Conservation (phyloP, 306 rosid species). For the Cucumis hystrix region DNA sequence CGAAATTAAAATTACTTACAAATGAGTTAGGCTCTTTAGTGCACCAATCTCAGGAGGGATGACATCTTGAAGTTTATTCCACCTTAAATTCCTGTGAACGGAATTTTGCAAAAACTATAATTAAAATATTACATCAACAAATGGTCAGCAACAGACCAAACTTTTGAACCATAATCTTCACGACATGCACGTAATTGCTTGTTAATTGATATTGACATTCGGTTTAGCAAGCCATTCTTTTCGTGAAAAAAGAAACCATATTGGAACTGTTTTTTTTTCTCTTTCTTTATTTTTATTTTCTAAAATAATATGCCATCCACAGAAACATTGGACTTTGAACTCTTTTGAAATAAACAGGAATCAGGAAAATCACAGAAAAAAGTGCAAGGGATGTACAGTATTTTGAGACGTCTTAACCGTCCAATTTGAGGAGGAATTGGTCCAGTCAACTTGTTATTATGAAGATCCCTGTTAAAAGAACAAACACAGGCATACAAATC, state of each 20-base stretch:
- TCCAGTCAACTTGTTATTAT: slow-evolving; percentile 94
- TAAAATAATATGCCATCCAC: neutral
- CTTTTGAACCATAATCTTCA: neutral
- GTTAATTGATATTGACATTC: neutral
- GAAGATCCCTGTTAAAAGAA: slow-evolving; percentile 65
- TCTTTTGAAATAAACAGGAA: neutral
- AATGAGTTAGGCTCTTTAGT: slow-evolving; percentile 86
- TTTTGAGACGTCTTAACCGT: slow-evolving; percentile 84
- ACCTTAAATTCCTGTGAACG: slow-evolving; percentile 70
- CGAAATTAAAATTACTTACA: slow-evolving; percentile 45
- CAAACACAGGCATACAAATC: neutral
- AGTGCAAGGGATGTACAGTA: slow-evolving; percentile 41
- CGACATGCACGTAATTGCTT: neutral
- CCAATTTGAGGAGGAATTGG: slow-evolving; percentile 98
- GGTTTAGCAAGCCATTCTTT: neutral
- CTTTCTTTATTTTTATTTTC: no score
- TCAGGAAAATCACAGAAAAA: neutral
- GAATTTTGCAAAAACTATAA: slow-evolving; percentile 6
- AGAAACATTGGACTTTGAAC: slow-evolving; percentile 2
- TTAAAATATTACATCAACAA: neutral
- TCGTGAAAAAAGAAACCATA: neutral
- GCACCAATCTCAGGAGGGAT: slow-evolving; percentile 95
- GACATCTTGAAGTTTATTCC: slow-evolving; percentile 97
- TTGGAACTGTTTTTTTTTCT: neutral
- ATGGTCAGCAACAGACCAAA: neutral